Base-by-base conservation (phyloP, 768 basidiomycete species). In the Phallus indusiatus region DNA sequence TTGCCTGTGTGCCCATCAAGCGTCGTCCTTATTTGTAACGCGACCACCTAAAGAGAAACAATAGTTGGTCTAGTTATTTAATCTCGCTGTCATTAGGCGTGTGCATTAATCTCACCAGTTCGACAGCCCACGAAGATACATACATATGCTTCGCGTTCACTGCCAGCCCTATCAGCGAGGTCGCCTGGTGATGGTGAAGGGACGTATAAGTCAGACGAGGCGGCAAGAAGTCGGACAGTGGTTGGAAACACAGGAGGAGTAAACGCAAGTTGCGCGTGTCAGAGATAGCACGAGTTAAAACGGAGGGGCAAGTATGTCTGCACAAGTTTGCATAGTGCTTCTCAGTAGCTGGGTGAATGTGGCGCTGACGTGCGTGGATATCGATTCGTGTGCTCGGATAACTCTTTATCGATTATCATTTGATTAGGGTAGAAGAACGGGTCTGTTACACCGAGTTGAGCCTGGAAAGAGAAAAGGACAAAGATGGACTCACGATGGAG, bases 61-160 rank as follows among this genome's bases (percentile, higher is more conserved):
- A n/a, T 47, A 28, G 4, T 28, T 14, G n/a, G 51, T 57, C 59
- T n/a, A 64, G 61, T 36, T 54, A 53, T 20, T n/a, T n/a, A 78
- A 73, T 55, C n/a, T n/a, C n/a, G 55, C 47, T 11, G 37, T 42
- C 21, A 49, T 11, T 36, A 35, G 52, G 37, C 35, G 7, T 81
- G 64, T 63, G 90, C 92, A 54, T 81, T 81, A 58, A 94, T 28
- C 65, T 88, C 82, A 59, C 81, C 74, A 53, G 79, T 81, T 67
- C 93, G 91, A 64, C 83, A 88, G 1, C 92, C 92, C 57, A 85
- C 86, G 67, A 88, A 95, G n/a, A n/a, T n/a, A n/a, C n/a, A n/a
- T n/a, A 95, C 48, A 95, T 88, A 66, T 88, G 78, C 12, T 74
- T 67, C 6, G 79, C 78, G 66, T 86, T 85, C 1, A 89, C 85